Conservation (phyloP, 1,284 basidiomycete species). For the Vanrija humicola region DNA sequence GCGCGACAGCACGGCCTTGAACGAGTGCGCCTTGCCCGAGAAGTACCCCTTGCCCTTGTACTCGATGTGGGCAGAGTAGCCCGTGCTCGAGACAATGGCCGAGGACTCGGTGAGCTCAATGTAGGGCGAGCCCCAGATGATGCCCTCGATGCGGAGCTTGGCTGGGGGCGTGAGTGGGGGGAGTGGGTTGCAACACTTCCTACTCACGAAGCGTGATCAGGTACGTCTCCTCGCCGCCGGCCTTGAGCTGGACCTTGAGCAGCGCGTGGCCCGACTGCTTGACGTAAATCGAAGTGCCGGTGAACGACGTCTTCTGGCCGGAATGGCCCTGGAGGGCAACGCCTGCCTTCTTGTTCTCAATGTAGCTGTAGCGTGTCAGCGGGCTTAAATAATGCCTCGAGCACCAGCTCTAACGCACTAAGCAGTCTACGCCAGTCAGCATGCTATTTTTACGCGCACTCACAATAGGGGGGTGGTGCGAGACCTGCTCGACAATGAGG, state of each 20-base stretch:
- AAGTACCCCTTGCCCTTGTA: slow-evolving; percentile 97
- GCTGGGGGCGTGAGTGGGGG: slow-evolving; percentile 43
- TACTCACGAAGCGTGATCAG: slow-evolving; percentile 75
- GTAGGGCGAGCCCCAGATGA: slow-evolving; percentile 54
- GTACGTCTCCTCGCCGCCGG: slow-evolving; percentile 64
- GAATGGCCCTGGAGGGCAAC: slow-evolving; percentile 81
- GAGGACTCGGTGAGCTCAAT: slow-evolving; percentile 80
- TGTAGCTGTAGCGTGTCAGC: slow-evolving; percentile 51
- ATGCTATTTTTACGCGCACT: slow-evolving; percentile 11
- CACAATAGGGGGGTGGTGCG: slow-evolving; percentile 82
- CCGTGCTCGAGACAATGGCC: slow-evolving; percentile 76
- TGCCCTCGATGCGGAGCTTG: slow-evolving; percentile 60
- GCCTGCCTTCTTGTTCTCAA: slow-evolving; percentile 78
- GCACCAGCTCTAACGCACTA: slow-evolving; percentile 21
- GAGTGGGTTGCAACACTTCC: neutral
- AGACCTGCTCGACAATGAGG: slow-evolving; percentile 94
- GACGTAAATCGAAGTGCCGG: slow-evolving; percentile 72
- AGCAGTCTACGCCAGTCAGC: slow-evolving; percentile 45
- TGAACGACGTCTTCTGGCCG: slow-evolving; percentile 85
- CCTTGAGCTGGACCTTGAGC: slow-evolving; percentile 62
- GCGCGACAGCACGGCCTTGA: slow-evolving; percentile 70
- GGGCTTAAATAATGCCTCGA: neutral
- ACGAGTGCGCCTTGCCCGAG: slow-evolving; percentile 85
- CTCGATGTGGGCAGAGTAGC: slow-evolving; percentile 68
- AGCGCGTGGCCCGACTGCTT: slow-evolving; percentile 94